phyloP scores from a whole-genome alignment of 1,284 basidiomycete genomes.

The Calocybe gambosa region DNA sequence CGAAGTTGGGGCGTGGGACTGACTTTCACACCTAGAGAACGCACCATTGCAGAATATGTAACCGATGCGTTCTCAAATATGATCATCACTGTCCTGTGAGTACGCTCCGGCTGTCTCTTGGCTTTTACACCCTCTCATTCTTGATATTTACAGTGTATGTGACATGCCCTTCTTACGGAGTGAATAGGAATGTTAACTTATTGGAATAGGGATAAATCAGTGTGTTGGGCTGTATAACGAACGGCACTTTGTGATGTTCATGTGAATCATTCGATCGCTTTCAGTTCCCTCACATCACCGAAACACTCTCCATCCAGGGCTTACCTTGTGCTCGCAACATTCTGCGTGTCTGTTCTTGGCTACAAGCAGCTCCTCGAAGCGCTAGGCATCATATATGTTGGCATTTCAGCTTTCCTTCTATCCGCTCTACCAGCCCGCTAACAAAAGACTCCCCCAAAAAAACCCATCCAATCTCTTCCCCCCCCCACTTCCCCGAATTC shows the following conservation, averaged over 20 bases:
- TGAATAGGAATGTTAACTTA: constrained; percentile 1
- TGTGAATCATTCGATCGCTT: constrained; percentile 43
- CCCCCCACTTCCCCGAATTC: neutral
- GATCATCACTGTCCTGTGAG: constrained; percentile 92
- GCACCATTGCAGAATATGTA: constrained; percentile 94
- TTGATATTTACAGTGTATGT: constrained; percentile 37
- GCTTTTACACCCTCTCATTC: constrained; percentile 9
- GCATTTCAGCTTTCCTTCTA: constrained; percentile 9
- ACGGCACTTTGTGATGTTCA: constrained; percentile 92
- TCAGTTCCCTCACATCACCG: neutral
- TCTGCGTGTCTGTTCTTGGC: constrained; percentile 53
- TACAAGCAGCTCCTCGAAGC: constrained; percentile 52
- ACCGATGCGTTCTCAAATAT: constrained; percentile 87
- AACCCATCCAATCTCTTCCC: neutral
- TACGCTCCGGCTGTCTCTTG: constrained; percentile 15
- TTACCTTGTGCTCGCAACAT: constrained; percentile 64
- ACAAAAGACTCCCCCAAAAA: no score
- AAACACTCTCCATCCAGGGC: constrained; percentile 37
- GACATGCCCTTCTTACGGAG: constrained; percentile 2
- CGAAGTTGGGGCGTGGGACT: neutral
- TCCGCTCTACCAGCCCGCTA: no score
- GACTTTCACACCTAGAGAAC: constrained; percentile 53
- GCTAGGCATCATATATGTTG: constrained; percentile 48
- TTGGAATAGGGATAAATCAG: constrained; percentile 83
- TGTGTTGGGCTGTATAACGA: constrained; percentile 96